Conservation (phyloP, 176 grass and related monocot genomes). For the Sorghum bicolor region Sorghum_bicolor_NCBIv3 NC_012877.2:59384501-59385000, state of each 20-base stretch:
- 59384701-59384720: constrained; percentile 64
- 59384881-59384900: background rate
- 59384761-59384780: constrained; percentile 23
- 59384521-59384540: constrained; percentile 39
- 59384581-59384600: constrained; percentile 58
- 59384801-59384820: constrained; percentile 29
- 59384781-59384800: constrained; percentile 52
- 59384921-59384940: background rate
- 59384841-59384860: background rate
- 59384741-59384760: constrained; percentile 39
- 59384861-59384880: background rate
- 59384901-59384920: background rate
- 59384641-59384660: constrained; percentile 68
- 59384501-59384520: constrained; percentile 42
- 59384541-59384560: constrained; percentile 34
- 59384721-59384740: constrained; percentile 40
- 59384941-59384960: background rate
- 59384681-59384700: constrained; percentile 47
- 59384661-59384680: constrained; percentile 49
- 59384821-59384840: constrained; percentile 15
- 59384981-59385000: background rate
- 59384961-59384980: background rate
- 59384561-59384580: constrained; percentile 47
- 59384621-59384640: constrained; percentile 47
- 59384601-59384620: constrained; percentile 52